Base-by-base conservation (phyloP, 768 basidiomycete species). In the Lentinula aciculospora region DNA sequence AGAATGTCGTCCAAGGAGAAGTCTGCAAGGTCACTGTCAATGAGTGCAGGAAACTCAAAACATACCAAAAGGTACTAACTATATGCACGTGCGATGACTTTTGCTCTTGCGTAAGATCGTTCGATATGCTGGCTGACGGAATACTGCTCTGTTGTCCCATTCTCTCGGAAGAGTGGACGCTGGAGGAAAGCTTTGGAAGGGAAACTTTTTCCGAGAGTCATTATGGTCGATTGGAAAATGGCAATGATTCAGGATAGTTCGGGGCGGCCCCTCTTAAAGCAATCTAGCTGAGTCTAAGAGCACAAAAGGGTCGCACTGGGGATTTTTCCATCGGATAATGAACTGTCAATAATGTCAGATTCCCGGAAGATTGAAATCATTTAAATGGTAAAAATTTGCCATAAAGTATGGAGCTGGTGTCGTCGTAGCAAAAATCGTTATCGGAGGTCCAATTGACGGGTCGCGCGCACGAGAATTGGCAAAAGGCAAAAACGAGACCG, bases 101-200 rank as follows among this genome's bases (percentile, higher is more conserved):
- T 10, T 69, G 72, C 47, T 68, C 67, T 32, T 80, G 15, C 21
- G 21, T 53, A 53, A 29, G 63, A 7, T 77, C 78, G 1, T 74
- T 71, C 2, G 78, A 70, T 66, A 6, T 10, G n/a, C 19, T 50
- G 6, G 28, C 21, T 44, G 2, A 23, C 8, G 12, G 42, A 44
- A 8, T 44, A 21, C 21, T 44, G 42, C 42, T 44, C 42, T 44
- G 42, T 44, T 9, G 19, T 3, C 23, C 42, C 42, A 44, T 44
- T 21, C 19, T 44, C 42, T 44, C 8, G 10, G 42, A 44, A 44
- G 42, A 44, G 19, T 21, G 42, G 42, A 9, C 21, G 42, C 21
- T 23, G 42, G 21, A 44, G 42, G 19, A 44, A 12, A 7, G 42
- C 19, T 44, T 44, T 44, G n/a, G 42, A 44, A 19, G 42, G 42